Evolutionary conservation across 306 rosid species (phyloP).

Genomic region (Trifolium fragiferum): DNA sequence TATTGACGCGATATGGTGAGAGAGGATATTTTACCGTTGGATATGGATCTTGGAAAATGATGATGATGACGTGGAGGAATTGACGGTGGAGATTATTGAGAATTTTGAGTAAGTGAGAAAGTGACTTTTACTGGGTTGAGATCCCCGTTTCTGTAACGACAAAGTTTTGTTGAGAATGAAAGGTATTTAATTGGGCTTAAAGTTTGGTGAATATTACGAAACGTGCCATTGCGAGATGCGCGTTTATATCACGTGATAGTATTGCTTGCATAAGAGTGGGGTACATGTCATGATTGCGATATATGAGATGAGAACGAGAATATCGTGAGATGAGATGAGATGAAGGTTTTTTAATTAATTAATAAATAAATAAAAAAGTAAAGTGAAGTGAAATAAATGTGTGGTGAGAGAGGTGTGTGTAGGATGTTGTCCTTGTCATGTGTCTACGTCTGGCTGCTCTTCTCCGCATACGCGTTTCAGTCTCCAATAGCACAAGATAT

Average conservation of each 20-base stretch:
- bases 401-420: slow-evolving; percentile 44
- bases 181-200: slow-evolving; percentile 37
- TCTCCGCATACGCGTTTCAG: slow-evolving; percentile 1
- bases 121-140: slow-evolving; percentile 55
- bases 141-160: slow-evolving; percentile 68
- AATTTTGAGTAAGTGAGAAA: slow-evolving; percentile 32
- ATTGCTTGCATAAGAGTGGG: not conserved
- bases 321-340: slow-evolving; percentile 1
- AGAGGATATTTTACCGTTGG: not conserved
- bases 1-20: not conserved
- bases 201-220: slow-evolving; percentile 44
- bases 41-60: not conserved
- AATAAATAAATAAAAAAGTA: not conserved
- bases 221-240: slow-evolving; percentile 62
- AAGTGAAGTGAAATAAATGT: slow-evolving; percentile 41
- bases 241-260: slow-evolving; percentile 62
- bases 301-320: slow-evolving; percentile 33
- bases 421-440: slow-evolving; percentile 52
- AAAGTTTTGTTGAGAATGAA: slow-evolving; percentile 42
- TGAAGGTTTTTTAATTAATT: not conserved
- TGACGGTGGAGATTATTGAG: not conserved
- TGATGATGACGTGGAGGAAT: slow-evolving; percentile 6
- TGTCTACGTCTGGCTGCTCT: slow-evolving; percentile 43
- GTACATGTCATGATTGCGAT: slow-evolving; percentile 48
- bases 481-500: too few relatives aligned